Evolutionary conservation across 768 basidiomycete genomes (phyloP).

Genomic region (Lactarius evosmus): DNA sequence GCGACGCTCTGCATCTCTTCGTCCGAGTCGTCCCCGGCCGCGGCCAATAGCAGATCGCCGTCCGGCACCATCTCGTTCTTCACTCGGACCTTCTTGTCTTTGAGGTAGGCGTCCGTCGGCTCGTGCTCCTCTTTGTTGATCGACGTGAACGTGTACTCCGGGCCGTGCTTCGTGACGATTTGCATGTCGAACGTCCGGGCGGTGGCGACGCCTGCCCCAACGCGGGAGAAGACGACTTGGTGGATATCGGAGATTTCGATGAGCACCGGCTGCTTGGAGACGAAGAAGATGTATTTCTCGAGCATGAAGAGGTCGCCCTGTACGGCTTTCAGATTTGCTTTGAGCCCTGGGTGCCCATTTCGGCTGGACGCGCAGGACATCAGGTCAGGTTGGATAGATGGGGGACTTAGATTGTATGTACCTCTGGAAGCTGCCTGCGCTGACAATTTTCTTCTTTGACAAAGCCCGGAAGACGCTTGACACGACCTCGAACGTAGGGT

Average conservation of each 20-base stretch:
- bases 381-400: background rate
- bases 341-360: constrained; percentile 90
- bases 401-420: constrained; percentile 33
- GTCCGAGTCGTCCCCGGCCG: constrained; percentile 67
- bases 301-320: constrained; percentile 98
- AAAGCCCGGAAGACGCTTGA: constrained; percentile 90
- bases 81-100: constrained; percentile 86
- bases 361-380: constrained; percentile 47
- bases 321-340: constrained; percentile 94
- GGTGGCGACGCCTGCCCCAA: constrained; percentile 82
- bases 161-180: constrained; percentile 78
- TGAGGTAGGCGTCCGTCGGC: constrained; percentile 77
- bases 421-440: constrained; percentile 85
- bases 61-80: constrained; percentile 97
- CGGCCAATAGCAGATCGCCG: constrained; percentile 68
- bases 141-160: constrained; percentile 86
- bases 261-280: constrained; percentile 91
- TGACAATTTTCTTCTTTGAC: constrained; percentile 87
- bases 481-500: constrained; percentile 92
- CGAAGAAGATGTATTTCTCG: constrained; percentile 97
- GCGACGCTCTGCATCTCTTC: constrained; percentile 82
- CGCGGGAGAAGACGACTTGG: constrained; percentile 88
- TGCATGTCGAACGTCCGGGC: constrained; percentile 93
- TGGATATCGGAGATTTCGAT: constrained; percentile 88
- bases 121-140: constrained; percentile 96